A percentile compares a stretch with the other conserved stretches of the same genome.
Evolutionary conservation across 768 basidiomycete genomes (phyloP).

Genomic region (Calocybe gangraenosa): DNA sequence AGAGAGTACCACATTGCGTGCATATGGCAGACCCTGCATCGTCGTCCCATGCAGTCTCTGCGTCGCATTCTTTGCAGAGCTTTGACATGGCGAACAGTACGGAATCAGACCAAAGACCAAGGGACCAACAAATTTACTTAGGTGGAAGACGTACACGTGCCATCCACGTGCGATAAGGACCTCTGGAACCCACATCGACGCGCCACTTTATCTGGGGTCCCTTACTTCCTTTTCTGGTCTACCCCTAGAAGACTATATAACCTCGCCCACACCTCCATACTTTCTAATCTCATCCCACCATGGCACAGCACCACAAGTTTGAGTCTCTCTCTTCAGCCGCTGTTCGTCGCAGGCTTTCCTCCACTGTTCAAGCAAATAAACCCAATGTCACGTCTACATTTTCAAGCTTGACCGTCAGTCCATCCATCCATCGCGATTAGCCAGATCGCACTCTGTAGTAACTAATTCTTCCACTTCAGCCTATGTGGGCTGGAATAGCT

Average conservation of each 20-base stretch:
- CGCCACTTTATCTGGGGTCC: constrained; percentile 11
- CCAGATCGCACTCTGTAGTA: constrained; percentile 16
- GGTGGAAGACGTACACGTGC: constrained; percentile 3
- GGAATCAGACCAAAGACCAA: background rate
- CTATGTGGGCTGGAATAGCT: constrained; percentile 86
- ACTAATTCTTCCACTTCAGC: constrained; percentile 37
- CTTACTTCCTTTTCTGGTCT: constrained; percentile 5
- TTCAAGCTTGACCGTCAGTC: constrained; percentile 62
- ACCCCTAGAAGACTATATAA: constrained; percentile 27
- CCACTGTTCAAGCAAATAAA: constrained; percentile 38
- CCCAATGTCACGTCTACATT: constrained; percentile 54
- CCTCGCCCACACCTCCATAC: constrained; percentile 14
- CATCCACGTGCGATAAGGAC: constrained; percentile 12
- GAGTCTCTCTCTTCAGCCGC: constrained; percentile 61
- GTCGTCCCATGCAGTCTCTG: constrained; percentile 49
- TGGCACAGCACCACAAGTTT: constrained; percentile 54
- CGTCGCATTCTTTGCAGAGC: constrained; percentile 53
- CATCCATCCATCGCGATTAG: constrained; percentile 11
- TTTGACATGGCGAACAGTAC: constrained; percentile 25
- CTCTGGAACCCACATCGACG: constrained; percentile 8
- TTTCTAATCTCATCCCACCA: constrained; percentile 30
- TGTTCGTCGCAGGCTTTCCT: constrained; percentile 67
- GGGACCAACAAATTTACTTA: no score
- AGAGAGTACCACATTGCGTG: constrained; percentile 66
- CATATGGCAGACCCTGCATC: constrained; percentile 61